A percentile compares a stretch with the other conserved stretches of the same genome.
phyloP scores from a whole-genome alignment of 139 green algal genomes.

The Chlamydomonas sp. region DNA sequence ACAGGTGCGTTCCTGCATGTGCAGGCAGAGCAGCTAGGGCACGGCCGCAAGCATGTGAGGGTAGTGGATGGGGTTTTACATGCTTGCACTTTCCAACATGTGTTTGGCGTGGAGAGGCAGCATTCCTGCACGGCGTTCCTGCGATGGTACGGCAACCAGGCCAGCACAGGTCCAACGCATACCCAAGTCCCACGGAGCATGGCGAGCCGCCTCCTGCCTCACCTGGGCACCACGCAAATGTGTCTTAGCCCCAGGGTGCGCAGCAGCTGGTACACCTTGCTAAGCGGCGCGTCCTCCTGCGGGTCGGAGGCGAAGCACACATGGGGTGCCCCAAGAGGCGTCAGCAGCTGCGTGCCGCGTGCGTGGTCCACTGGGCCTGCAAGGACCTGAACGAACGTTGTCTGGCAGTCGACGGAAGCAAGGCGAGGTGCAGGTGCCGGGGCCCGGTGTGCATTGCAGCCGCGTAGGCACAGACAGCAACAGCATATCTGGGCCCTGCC shows the following conservation, averaged over 20 bases:
- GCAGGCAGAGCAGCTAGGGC: too few relatives aligned
- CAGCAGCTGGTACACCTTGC: conserved; percentile 84
- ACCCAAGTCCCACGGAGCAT: background rate
- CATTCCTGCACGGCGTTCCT: too few relatives aligned
- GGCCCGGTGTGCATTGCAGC: background rate
- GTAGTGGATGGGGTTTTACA: too few relatives aligned
- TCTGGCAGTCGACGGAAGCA: too few relatives aligned
- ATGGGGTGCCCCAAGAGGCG: background rate
- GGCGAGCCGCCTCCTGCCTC: background rate
- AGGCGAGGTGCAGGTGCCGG: background rate
- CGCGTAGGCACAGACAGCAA: background rate
- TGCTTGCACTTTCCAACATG: too few relatives aligned
- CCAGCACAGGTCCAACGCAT: too few relatives aligned
- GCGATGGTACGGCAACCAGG: too few relatives aligned
- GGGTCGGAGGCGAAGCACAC: background rate
- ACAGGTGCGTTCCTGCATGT: background rate
- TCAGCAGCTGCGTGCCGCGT: too few relatives aligned
- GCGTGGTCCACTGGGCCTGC: too few relatives aligned
- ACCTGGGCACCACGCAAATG: conserved; percentile 78
- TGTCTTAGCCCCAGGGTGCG: conserved; percentile 86
- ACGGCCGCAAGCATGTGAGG: too few relatives aligned
- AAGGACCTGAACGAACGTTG: too few relatives aligned
- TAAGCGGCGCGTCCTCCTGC: conserved; percentile 65
- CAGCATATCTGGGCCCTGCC: background rate
- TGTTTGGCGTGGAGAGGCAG: too few relatives aligned